Conservation (phyloP, 1,284 basidiomycete species). For the Irpex sp. region DNA sequence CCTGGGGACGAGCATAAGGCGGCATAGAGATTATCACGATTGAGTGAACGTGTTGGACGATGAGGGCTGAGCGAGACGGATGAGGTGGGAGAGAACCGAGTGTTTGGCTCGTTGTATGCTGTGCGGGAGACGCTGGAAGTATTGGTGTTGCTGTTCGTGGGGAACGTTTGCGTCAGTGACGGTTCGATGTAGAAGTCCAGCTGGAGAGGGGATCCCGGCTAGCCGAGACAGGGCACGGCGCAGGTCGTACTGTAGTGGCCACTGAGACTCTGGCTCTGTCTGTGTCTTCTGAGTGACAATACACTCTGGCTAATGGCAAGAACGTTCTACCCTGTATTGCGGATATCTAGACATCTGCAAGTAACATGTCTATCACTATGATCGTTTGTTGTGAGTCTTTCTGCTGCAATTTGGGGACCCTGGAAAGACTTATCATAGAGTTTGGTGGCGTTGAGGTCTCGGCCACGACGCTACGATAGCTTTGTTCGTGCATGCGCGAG, state of each 20-base stretch:
- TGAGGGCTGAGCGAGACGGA: slow-evolving; percentile 6
- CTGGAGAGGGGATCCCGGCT: background rate
- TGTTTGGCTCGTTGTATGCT: background rate
- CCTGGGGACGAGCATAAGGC: background rate
- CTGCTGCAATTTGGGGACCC: background rate
- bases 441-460: background rate
- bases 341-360: background rate
- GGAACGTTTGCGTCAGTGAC: background rate
- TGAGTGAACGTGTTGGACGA: background rate
- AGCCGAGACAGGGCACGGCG: background rate
- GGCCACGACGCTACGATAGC: background rate
- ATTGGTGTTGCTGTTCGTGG: background rate
- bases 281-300: background rate
- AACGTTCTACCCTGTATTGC: background rate
- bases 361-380: background rate
- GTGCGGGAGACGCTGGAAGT: background rate
- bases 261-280: background rate
- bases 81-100: slow-evolving; percentile 4
- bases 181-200: background rate
- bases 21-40: background rate
- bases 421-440: background rate
- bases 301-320: background rate
- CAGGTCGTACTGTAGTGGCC: background rate
- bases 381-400: background rate
- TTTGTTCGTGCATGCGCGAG: background rate